phyloP scores from a whole-genome alignment of 2,329 filamentous ascomycete species.

The Aurifilum marmelostoma region DNA sequence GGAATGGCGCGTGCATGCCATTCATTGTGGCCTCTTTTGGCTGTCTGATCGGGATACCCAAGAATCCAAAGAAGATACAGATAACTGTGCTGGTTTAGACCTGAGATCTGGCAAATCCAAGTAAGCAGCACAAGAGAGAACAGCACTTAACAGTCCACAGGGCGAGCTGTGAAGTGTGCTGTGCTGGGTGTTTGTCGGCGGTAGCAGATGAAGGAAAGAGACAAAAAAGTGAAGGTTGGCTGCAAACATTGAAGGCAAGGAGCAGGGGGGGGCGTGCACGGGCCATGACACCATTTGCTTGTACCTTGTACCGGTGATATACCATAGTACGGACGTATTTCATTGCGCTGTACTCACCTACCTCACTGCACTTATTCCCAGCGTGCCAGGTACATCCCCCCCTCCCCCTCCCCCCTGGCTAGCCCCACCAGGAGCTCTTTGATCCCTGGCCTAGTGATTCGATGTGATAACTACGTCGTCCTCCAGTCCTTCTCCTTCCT shows the following conservation, averaged over 20 bases:
- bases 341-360: no score
- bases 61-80: not conserved
- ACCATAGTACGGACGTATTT: no score
- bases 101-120: not conserved
- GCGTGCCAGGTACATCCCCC: no score
- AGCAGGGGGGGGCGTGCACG: conserved; percentile 8
- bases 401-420: not conserved
- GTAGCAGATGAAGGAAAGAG: not conserved
- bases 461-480: conserved; percentile 7
- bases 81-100: not conserved
- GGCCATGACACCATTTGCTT: not conserved
- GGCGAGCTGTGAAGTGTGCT: not conserved
- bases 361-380: not conserved
- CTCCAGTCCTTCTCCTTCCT: not conserved
- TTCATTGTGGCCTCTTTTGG: conserved; percentile 54
- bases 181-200: not conserved
- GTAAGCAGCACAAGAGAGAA: not conserved
- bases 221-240: conserved; percentile 1
- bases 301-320: not conserved
- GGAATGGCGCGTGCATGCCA: conserved; percentile 50
- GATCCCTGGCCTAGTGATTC: conserved; percentile 6
- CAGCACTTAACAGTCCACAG: not conserved
- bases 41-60: not conserved
- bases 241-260: conserved; percentile 5
- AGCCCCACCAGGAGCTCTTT: conserved; percentile 11